Conservation (phyloP, 139 green algal species). For the Coccomyxa sp. region DNA sequence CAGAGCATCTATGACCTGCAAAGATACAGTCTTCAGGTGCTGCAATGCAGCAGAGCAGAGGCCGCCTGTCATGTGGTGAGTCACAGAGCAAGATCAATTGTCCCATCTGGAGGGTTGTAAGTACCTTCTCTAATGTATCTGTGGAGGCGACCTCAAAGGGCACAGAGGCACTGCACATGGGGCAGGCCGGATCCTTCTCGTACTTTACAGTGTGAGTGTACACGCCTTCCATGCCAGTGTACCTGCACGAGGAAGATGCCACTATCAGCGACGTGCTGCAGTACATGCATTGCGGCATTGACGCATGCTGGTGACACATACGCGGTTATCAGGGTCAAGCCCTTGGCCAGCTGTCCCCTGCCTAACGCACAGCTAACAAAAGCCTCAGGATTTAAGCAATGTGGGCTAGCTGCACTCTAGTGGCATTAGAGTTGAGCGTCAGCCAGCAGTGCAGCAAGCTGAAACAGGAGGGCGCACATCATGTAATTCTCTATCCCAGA, state of each 20-base stretch:
- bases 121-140: slow-evolving; percentile 68
- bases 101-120: neutral
- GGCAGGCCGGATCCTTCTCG: slow-evolving; percentile 80
- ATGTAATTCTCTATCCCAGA: slow-evolving; percentile 94
- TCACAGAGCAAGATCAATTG: no score
- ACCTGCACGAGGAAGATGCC: slow-evolving; percentile 50
- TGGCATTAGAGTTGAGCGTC: neutral
- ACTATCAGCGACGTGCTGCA: no score
- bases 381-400: no score
- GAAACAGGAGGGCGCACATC: slow-evolving; percentile 65
- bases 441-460: neutral
- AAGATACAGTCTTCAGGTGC: no score
- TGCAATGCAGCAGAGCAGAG: neutral
- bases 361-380: no score
- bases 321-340: no score
- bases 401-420: neutral
- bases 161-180: slow-evolving; percentile 87
- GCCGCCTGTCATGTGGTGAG: neutral
- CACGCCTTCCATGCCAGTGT: slow-evolving; percentile 86
- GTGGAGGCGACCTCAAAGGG: slow-evolving; percentile 47
- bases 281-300: no score
- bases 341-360: no score
- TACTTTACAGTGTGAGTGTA: slow-evolving; percentile 95
- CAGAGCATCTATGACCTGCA: slow-evolving; percentile 69
- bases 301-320: no score